Conservation (phyloP, 805 yeast species). For the Candida ortonii region DNA sequence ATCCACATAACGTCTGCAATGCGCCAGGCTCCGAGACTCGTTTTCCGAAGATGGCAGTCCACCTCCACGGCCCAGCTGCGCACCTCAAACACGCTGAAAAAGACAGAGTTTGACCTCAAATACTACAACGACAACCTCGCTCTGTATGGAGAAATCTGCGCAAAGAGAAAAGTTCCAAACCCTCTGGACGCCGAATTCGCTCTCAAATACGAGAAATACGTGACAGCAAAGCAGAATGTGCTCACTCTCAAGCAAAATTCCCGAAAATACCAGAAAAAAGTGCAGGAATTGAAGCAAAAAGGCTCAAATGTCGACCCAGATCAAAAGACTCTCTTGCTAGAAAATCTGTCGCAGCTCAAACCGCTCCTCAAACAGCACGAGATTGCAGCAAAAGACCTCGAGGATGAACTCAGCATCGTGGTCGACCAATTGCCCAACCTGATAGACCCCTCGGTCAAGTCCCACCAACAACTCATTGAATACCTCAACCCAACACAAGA, state of each 20-base stretch:
- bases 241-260: conserved; percentile 23
- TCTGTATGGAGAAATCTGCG: conserved; percentile 29
- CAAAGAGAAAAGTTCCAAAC: conserved; percentile 32
- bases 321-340: conserved; percentile 12
- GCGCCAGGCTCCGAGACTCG: neutral
- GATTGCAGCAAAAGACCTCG: conserved; percentile 27
- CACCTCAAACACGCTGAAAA: conserved; percentile 31
- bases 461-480: conserved; percentile 43
- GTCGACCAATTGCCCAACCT: conserved; percentile 64
- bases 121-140: conserved; percentile 29
- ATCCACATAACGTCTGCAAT: neutral
- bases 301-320: conserved; percentile 7
- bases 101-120: conserved; percentile 36
- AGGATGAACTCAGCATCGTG: conserved; percentile 36
- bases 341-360: conserved; percentile 26
- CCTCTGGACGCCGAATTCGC: conserved; percentile 23
- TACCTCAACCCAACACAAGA: conserved; percentile 48
- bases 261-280: conserved; percentile 18
- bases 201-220: conserved; percentile 19
- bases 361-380: conserved; percentile 30
- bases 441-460: conserved; percentile 46
- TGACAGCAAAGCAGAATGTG: conserved; percentile 11
- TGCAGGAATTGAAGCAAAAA: conserved; percentile 20
- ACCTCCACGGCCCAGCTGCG: conserved; percentile 12
- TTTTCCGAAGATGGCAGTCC: neutral